Conservation (phyloP, 345 rosid species). For the Eucalyptus camaldulensis region DNA sequence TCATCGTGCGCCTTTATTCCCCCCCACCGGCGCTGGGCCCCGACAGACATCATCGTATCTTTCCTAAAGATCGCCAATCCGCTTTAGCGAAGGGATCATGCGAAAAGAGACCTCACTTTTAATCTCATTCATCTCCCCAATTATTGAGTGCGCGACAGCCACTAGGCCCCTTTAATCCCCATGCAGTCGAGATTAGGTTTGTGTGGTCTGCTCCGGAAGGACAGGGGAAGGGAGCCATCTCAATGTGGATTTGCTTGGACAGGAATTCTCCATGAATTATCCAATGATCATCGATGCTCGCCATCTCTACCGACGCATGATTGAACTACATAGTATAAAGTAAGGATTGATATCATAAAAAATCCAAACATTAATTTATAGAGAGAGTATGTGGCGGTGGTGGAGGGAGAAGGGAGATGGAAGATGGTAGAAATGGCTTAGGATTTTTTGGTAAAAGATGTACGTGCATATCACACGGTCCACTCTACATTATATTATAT, state of each 20-base stretch:
- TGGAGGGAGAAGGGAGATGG: background rate
- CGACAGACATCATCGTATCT: background rate
- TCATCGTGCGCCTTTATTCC: background rate
- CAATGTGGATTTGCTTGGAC: background rate
- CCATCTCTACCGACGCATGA: background rate
- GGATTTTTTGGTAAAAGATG: background rate
- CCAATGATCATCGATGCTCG: background rate
- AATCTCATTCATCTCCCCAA: background rate
- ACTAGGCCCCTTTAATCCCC: background rate
- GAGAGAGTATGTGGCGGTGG: background rate
- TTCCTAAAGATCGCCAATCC: background rate
- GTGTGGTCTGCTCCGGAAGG: background rate
- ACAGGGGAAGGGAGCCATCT: background rate
- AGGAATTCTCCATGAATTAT: background rate
- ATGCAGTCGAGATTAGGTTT: background rate
- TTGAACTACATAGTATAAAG: too few species aligned
- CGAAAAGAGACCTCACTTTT: background rate
- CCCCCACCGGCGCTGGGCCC: background rate
- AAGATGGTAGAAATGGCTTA: background rate
- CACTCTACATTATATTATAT: background rate
- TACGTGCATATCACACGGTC: background rate
- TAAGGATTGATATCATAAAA: too few species aligned
- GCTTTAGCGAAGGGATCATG: background rate
- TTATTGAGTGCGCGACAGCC: background rate
- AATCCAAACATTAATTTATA: too few species aligned